These are phyloP conservation scores for Ministeria vibrans DNA, from an alignment of 78 protist genomes.

Conservation along the genomic window DNA sequence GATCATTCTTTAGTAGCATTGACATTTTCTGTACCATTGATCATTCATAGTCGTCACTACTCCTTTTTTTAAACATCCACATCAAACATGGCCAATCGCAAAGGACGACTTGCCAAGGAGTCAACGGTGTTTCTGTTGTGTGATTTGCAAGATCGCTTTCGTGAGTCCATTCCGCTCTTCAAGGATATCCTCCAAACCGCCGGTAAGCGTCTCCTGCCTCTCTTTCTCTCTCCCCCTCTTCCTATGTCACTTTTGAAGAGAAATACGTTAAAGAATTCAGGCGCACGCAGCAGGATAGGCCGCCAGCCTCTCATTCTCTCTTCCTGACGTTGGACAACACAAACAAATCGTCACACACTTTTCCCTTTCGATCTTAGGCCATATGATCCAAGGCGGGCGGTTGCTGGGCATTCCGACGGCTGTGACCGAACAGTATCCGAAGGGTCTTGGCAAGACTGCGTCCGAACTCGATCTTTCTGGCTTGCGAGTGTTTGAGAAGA, in stretches of 20 bases:
- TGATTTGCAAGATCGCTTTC: conserved; percentile 4
- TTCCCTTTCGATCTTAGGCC: too few relatives aligned
- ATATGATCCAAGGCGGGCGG: background rate
- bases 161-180: background rate
- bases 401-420: background rate
- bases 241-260: background rate
- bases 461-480: conserved; percentile 7
- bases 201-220: background rate
- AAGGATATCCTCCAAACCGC: background rate
- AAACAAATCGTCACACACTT: too few relatives aligned
- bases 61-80: too few relatives aligned
- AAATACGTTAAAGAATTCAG: background rate
- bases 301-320: background rate
- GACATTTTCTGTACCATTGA: too few relatives aligned
- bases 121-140: background rate
- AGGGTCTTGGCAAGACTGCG: conserved; percentile 28
- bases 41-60: too few relatives aligned
- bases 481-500: conserved; percentile 25
- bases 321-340: background rate
- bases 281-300: background rate
- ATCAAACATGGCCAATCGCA: too few relatives aligned
- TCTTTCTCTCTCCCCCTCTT: background rate
- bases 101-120: background rate
- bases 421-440: conserved; percentile 6
- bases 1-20: too few relatives aligned